Percentiles rank a stretch among this genome's conserved stretches.
These are phyloP conservation scores for Spirogloea muscicola DNA, from an alignment of 139 green algal genomes.

Conservation along the genomic window DNA sequence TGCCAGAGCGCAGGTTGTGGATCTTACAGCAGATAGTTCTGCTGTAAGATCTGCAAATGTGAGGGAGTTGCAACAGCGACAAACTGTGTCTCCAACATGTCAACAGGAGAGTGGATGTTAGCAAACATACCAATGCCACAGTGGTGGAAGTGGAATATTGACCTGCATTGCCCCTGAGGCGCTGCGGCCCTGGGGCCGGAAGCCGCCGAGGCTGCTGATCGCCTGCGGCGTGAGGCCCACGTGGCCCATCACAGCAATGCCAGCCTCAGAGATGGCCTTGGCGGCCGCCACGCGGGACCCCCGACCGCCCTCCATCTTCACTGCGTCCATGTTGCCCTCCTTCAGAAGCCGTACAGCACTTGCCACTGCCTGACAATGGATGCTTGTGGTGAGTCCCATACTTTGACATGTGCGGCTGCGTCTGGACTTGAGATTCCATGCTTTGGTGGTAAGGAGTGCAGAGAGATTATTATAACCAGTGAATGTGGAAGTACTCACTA, in stretches of 20 bases:
- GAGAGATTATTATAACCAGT: too few species aligned
- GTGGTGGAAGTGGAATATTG: too few species aligned
- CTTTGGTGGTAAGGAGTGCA: too few species aligned
- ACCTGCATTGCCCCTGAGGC: constrained; percentile 68
- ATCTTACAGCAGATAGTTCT: neutral
- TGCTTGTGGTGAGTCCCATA: too few species aligned
- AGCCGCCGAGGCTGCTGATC: constrained; percentile 80
- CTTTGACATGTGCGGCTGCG: too few species aligned
- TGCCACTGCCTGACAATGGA: constrained; percentile 62
- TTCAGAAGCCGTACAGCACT: constrained; percentile 87
- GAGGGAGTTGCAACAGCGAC: neutral
- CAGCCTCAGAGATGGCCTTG: constrained; percentile 77
- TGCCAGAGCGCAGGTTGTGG: neutral
- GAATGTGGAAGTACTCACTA: too few species aligned
- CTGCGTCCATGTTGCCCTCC: constrained; percentile 91
- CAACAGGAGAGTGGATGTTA: too few species aligned
- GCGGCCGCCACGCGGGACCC: constrained; percentile 64
- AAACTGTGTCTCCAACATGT: neutral
- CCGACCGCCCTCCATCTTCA: constrained; percentile 91
- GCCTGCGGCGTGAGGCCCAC: constrained; percentile 90
- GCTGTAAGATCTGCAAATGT: neutral
- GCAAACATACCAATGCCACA: too few species aligned
- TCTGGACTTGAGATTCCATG: too few species aligned
- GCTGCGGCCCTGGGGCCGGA: constrained; percentile 81
- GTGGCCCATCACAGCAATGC: constrained; percentile 97